A percentile compares a stretch with the other conserved stretches of the same genome.
phyloP scores from a whole-genome alignment of 192 early-diverging fungal genomes.

The Thamnidium elegans region DNA sequence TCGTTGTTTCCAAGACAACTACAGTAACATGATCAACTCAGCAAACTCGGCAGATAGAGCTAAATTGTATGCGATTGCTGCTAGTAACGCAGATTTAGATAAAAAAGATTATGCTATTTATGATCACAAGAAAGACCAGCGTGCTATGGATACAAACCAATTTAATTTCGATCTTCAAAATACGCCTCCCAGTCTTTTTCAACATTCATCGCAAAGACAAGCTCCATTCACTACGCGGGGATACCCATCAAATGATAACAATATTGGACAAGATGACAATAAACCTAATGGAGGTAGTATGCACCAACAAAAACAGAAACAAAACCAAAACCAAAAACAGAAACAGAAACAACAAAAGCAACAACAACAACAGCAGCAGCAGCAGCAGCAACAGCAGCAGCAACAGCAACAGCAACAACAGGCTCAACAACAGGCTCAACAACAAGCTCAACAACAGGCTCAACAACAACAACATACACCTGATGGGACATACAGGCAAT shows the following conservation, averaged over 20 bases:
- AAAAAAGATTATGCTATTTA: too few species aligned
- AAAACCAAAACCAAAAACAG: background rate
- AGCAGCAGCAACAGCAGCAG: background rate
- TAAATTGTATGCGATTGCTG: conserved; percentile 1
- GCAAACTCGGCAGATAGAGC: background rate
- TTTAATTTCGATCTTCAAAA: too few species aligned
- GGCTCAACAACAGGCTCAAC: background rate
- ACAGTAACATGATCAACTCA: conserved; percentile 11
- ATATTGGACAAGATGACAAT: too few species aligned
- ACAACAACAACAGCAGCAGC: background rate
- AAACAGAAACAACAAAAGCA: background rate
- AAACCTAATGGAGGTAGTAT: too few species aligned
- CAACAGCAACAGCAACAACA: conserved; percentile 9
- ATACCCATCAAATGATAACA: too few species aligned
- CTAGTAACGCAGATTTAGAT: too few species aligned
- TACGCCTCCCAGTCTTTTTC: too few species aligned
- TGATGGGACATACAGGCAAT: background rate
- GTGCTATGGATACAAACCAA: too few species aligned
- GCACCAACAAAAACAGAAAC: background rate
- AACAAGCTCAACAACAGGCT: background rate
- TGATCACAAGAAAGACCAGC: too few species aligned
- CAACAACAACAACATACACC: background rate
- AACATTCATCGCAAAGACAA: too few species aligned
- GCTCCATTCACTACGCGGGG: too few species aligned
- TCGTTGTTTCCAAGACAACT: conserved; percentile 9